Evolutionary conservation across 1,139 yeast species (phyloP).

Genomic region (Cylindricascospora bacillispora): DNA sequence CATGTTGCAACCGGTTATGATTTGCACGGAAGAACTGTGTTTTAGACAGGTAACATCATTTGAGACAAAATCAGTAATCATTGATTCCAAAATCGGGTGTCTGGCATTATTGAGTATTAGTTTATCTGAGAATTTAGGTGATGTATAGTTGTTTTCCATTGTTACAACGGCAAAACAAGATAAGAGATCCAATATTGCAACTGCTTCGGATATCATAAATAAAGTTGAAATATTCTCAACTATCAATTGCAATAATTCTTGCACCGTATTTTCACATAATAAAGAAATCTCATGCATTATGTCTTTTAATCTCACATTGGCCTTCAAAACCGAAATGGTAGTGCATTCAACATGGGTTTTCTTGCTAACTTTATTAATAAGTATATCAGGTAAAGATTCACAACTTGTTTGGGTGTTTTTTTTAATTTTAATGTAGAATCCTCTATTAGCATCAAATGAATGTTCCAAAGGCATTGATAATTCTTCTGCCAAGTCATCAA

Average conservation of each 20-base stretch:
- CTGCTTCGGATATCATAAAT: conserved; percentile 35
- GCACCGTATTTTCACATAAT: conserved; percentile 31
- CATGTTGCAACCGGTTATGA: conserved; percentile 37
- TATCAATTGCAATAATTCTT: conserved; percentile 23
- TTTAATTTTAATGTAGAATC: conserved; percentile 29
- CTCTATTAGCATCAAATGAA: conserved; percentile 28
- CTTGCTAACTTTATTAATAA: conserved; percentile 28
- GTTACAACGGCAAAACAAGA: conserved; percentile 29
- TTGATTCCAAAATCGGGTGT: conserved; percentile 32
- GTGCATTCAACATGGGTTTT: conserved; percentile 30
- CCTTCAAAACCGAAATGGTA: conserved; percentile 32
- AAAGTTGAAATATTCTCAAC: conserved; percentile 25
- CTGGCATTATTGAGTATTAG: conserved; percentile 27
- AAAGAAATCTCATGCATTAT: conserved; percentile 30
- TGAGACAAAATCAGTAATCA: conserved; percentile 24
- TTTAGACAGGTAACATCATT: conserved; percentile 29
- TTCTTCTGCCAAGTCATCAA: conserved; percentile 18
- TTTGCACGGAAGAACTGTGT: conserved; percentile 30
- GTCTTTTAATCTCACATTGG: conserved; percentile 30
- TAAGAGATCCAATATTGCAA: conserved; percentile 32
- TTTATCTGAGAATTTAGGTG: conserved; percentile 28
- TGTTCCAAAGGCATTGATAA: conserved; percentile 23
- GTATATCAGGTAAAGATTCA: too few species aligned
- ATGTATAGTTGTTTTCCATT: conserved; percentile 20
- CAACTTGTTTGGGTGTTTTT: conserved; percentile 4